These are phyloP conservation scores for Ambrosiella cleistominuta DNA, from an alignment of 2,329 filamentous ascomycete genomes.

Conservation along the genomic window DNA sequence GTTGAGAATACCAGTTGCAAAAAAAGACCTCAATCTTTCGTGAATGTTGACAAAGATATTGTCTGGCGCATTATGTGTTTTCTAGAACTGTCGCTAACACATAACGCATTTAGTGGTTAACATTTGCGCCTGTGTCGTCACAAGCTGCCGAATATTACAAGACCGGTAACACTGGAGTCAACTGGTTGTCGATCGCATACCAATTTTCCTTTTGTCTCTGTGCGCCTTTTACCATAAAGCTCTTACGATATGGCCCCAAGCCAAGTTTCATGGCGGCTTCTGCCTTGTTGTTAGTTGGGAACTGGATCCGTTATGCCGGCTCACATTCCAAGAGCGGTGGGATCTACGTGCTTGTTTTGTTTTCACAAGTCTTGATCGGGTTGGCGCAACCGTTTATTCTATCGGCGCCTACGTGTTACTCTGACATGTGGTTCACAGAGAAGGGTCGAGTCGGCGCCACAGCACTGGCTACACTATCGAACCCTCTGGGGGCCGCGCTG, in stretches of 20 bases:
- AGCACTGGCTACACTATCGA: conserved; percentile 67
- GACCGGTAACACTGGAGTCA: conserved; percentile 59
- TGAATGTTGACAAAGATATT: neutral
- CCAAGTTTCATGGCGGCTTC: conserved; percentile 58
- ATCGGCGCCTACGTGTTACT: conserved; percentile 75
- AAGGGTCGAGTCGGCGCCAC: conserved; percentile 69
- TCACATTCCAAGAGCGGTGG: conserved; percentile 35
- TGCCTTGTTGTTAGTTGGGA: conserved; percentile 58
- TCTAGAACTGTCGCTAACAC: conserved; percentile 5
- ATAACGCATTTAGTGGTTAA: conserved; percentile 53
- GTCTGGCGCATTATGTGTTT: neutral
- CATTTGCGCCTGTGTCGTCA: conserved; percentile 67
- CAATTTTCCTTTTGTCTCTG: conserved; percentile 65
- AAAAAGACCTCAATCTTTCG: neutral
- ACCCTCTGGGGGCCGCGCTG: conserved; percentile 75
- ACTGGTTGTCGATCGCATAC: conserved; percentile 83
- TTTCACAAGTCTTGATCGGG: conserved; percentile 80
- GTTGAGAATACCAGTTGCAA: no score
- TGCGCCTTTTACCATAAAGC: conserved; percentile 56
- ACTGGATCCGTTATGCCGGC: conserved; percentile 80
- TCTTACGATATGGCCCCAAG: conserved; percentile 66
- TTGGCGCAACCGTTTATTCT: conserved; percentile 86
- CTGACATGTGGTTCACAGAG: conserved; percentile 78
- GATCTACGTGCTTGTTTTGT: conserved; percentile 61
- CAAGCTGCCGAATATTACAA: conserved; percentile 58